Conservation (phyloP, 495 filamentous ascomycete genomes). For the Hypoxylon intermedium region DNA sequence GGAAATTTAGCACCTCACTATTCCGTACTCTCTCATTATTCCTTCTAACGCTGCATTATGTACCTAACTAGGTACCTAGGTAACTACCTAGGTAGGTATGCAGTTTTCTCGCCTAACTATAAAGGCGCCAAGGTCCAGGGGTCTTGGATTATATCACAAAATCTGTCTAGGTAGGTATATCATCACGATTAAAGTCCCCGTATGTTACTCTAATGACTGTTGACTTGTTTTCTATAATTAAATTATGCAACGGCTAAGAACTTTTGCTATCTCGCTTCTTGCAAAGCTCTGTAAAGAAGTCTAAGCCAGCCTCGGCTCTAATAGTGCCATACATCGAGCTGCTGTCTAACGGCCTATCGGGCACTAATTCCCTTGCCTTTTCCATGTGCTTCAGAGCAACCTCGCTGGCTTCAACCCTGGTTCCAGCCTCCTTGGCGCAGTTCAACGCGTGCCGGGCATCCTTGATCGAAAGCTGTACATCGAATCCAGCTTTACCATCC, state of each 20-base stretch:
- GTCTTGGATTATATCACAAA: no score
- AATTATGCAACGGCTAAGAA: no score
- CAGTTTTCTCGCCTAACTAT: no score
- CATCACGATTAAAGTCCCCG: no score
- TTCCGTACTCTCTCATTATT: no score
- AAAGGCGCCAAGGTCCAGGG: no score
- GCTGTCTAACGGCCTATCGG: slow-evolving; percentile 29
- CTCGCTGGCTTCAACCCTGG: slow-evolving; percentile 25
- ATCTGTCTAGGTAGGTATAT: no score
- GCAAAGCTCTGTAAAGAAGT: slow-evolving; percentile 28
- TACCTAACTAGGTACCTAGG: no score
- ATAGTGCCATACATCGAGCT: slow-evolving; percentile 34
- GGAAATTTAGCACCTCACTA: not conserved
- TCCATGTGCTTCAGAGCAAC: slow-evolving; percentile 26
- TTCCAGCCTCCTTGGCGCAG: slow-evolving; percentile 18
- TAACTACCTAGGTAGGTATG: no score
- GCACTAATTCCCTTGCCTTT: slow-evolving; percentile 17
- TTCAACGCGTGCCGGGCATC: slow-evolving; percentile 26
- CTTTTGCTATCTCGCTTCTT: slow-evolving; percentile 18
- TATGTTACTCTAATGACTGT: no score
- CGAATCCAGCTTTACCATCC: slow-evolving; percentile 19
- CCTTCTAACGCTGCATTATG: no score
- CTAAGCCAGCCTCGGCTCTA: slow-evolving; percentile 29
- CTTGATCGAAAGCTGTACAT: slow-evolving; percentile 30
- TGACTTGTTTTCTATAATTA: no score